Conservation (phyloP, 2,329 filamentous ascomycete species). For the Boeremia lycopersici region DNA sequence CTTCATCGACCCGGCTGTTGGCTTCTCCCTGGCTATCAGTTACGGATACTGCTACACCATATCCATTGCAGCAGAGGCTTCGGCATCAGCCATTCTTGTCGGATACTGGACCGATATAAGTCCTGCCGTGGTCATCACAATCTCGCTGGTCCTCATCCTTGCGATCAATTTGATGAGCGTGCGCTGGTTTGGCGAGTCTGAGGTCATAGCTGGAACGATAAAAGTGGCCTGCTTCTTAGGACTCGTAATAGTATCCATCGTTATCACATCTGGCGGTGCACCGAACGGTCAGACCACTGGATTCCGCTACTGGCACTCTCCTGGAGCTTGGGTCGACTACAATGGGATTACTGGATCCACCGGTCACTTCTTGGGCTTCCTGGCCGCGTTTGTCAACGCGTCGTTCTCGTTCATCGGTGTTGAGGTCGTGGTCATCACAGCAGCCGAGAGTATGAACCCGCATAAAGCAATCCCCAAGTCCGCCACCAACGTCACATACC, state of each 20-base stretch:
- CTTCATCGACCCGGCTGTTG: constrained; percentile 67
- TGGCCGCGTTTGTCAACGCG: constrained; percentile 58
- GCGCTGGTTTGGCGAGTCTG: constrained; percentile 57
- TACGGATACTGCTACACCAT: constrained; percentile 56
- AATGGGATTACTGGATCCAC: constrained; percentile 58
- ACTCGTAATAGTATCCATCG: constrained; percentile 28
- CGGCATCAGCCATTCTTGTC: constrained; percentile 47
- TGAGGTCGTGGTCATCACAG: constrained; percentile 67
- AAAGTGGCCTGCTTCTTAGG: constrained; percentile 47
- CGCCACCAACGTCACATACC: constrained; percentile 53
- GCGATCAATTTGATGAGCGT: constrained; percentile 59
- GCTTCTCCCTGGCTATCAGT: constrained; percentile 56
- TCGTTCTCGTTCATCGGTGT: constrained; percentile 45
- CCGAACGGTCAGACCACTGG: constrained; percentile 65
- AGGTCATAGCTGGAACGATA: constrained; percentile 52
- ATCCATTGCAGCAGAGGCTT: constrained; percentile 56
- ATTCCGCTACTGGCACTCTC: constrained; percentile 70
- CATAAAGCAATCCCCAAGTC: constrained; percentile 69
- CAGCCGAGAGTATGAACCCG: constrained; percentile 68
- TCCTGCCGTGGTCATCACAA: constrained; percentile 62
- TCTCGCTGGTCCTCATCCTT: constrained; percentile 58
- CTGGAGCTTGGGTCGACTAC: constrained; percentile 70
- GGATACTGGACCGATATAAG: constrained; percentile 53
- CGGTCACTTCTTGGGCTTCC: constrained; percentile 61
- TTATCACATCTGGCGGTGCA: constrained; percentile 49